Evolutionary conservation across 1,139 yeast genomes (phyloP), one percentile per base, ranked within the genome.

Genomic region (Yarrowia galli): DNA sequence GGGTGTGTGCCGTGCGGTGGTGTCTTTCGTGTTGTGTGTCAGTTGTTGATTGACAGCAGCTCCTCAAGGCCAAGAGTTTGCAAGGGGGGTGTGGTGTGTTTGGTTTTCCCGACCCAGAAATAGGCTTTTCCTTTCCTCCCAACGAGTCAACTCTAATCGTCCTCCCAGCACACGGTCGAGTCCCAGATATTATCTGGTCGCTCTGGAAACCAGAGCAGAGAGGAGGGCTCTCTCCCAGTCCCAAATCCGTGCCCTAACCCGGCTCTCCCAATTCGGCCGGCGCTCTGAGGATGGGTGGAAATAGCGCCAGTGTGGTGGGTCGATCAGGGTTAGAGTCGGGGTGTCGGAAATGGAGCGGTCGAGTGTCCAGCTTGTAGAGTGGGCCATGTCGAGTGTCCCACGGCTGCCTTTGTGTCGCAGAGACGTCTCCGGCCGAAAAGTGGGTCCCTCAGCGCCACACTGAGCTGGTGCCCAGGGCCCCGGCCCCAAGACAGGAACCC

Each of bases 111-210:
- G 42, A 3, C 28, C 25, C n/a, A 35, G 28, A 51, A 51, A n/a
- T 51, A 53, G 60, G 16, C 60, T 53, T 54, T 54, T 54, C 7
- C 61, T 38, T 54, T 54, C 61, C 48, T 54, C 61, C 61, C 61
- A 54, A 40, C 61, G 18, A n/a, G n/a, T 38, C 23, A 54, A 54
- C 35, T 43, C 32, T 54, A 40, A 16, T n/a, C 7, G 20, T 4
- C 12, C 36, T 54, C 61, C 61, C 61, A 54, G 61, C 61, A 40
- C 61, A 38, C 46, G 10, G 18, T 8, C 3, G 9, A 25, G n/a
- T 8, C 46, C 36, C 46, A 40, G 61, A 54, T 54, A 40, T 38
- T 40, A 54, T 40, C 46, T 23, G 45, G 45, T 13, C 9, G 35
- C 9, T 25, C 32, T 28, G 32, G 32, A 28, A 28, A 28, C 32